phyloP scores from a whole-genome alignment of 495 filamentous ascomycete species.

The Podospora conica region DNA sequence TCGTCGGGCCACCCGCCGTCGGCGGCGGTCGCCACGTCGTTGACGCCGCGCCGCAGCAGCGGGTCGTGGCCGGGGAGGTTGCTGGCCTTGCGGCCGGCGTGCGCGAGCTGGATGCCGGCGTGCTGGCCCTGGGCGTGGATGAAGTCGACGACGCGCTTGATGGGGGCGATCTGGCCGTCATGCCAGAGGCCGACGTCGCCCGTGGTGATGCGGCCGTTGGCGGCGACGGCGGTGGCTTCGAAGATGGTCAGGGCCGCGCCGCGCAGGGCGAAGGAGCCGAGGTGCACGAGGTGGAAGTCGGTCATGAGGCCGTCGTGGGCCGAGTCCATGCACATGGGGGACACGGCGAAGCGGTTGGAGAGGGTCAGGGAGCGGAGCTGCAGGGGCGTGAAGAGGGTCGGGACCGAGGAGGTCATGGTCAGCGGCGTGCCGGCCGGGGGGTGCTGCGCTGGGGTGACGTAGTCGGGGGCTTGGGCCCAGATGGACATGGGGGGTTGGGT shows the following conservation, averaged over 20 bases:
- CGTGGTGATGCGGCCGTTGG: slow-evolving; percentile 74
- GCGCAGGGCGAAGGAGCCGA: slow-evolving; percentile 53
- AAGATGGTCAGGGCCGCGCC: slow-evolving; percentile 64
- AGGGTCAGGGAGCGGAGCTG: slow-evolving; percentile 52
- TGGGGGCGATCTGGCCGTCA: slow-evolving; percentile 60
- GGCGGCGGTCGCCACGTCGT: slow-evolving; percentile 39
- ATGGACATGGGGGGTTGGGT: not conserved
- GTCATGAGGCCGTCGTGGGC: slow-evolving; percentile 40
- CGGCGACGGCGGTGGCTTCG: slow-evolving; percentile 64
- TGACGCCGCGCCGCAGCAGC: slow-evolving; percentile 19
- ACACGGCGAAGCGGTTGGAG: slow-evolving; percentile 54
- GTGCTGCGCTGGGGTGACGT: not conserved
- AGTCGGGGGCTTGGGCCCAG: not conserved
- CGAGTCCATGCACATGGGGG: slow-evolving; percentile 62
- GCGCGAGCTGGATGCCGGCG: slow-evolving; percentile 68
- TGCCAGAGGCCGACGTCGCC: slow-evolving; percentile 67
- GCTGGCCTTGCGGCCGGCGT: slow-evolving; percentile 70
- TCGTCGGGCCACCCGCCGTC: slow-evolving; percentile 61
- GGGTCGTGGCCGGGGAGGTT: slow-evolving; percentile 54
- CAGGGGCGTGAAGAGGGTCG: slow-evolving; percentile 36
- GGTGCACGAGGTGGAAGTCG: slow-evolving; percentile 32
- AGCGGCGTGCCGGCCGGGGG: slow-evolving; percentile 10
- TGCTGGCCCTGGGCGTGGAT: slow-evolving; percentile 63
- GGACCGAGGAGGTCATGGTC: not conserved
- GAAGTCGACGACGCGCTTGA: slow-evolving; percentile 61